Evolutionary conservation across 768 basidiomycete species (phyloP).

Genomic region (Termitomyces sp.): DNA sequence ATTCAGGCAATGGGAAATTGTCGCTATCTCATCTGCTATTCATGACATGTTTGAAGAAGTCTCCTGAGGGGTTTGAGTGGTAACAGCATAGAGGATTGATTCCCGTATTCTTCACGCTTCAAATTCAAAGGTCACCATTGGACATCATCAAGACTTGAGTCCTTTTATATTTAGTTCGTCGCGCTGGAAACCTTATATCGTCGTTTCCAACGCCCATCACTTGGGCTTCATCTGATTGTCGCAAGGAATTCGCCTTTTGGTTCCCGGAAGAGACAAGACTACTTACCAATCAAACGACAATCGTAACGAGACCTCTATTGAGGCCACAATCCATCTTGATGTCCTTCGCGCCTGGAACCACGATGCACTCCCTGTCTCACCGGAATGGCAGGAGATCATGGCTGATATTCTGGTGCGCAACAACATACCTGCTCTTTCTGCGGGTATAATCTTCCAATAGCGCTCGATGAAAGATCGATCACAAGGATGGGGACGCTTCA

Average conservation of each 20-base stretch:
- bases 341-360: conserved; percentile 3
- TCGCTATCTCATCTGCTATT: too few species aligned
- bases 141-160: background rate
- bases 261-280: too few species aligned
- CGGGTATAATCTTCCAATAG: conserved; percentile 4
- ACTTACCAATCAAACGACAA: too few species aligned
- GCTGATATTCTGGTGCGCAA: conserved; percentile 8
- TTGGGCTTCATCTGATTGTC: background rate
- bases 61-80: too few species aligned
- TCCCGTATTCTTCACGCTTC: too few species aligned
- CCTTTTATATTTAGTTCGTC: background rate
- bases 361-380: background rate
- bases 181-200: background rate
- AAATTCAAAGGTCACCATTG: background rate
- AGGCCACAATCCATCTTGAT: background rate
- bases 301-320: too few species aligned
- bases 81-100: background rate
- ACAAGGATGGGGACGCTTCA: conserved; percentile 8
- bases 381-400: conserved; percentile 7
- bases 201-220: background rate
- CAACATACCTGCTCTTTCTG: conserved; percentile 12
- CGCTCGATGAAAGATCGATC: conserved; percentile 7
- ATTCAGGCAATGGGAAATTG: too few species aligned
- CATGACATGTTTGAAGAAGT: background rate
- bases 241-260: too few species aligned